Base-by-base conservation (phyloP, 208 protist species). In the Balamuthia mandrillaris region DNA sequence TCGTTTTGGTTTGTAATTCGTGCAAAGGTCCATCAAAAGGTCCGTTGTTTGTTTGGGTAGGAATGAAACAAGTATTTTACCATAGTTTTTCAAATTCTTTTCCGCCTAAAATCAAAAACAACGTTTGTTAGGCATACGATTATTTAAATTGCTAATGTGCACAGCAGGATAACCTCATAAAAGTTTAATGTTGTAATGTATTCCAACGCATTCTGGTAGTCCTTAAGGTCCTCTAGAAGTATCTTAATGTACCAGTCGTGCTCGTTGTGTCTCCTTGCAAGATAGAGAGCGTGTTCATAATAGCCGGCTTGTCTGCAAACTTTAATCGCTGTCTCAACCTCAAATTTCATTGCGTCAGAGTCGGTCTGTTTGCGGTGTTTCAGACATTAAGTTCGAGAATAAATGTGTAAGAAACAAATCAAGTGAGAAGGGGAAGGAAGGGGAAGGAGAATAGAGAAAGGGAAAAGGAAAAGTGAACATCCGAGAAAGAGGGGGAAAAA, bases 261-360 rank as follows among this genome's bases (percentile, higher is more conserved):
- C 56, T 95, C 77, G 4, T 92, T 90, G 85, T 95, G 94, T 44
- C 93, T 93, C 63, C 95, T 86, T 0, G 96, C 90, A 7, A 10
- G 60, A 51, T 72, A 84, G 24, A 66, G 47, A 74, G 54, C 52
- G 21, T 84, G 78, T 37, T 84, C 52, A 75, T 51, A 84, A 29
- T 72, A 84, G 33, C 78, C 61, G 12, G 78, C 52, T 63, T 95
- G 90, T n/a, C 95, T 88, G 79, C 95, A 97, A 2, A 98, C 95
- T 39, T 89, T 94, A 74, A 98, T 98, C 1, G 96, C 96, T 27
- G 96, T 97, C 65, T 95, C 94, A 0, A 97, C 91, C 45, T 98
- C 96, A 85, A 97, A 97, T 51, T 89, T 93, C n/a, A n/a, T n/a
- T n/a, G n/a, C n/a, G n/a, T n/a, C 51, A 96, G n/a, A n/a, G n/a